Conservation (phyloP, 192 early-diverging fungal species). For the Diversispora eburnea region DNA sequence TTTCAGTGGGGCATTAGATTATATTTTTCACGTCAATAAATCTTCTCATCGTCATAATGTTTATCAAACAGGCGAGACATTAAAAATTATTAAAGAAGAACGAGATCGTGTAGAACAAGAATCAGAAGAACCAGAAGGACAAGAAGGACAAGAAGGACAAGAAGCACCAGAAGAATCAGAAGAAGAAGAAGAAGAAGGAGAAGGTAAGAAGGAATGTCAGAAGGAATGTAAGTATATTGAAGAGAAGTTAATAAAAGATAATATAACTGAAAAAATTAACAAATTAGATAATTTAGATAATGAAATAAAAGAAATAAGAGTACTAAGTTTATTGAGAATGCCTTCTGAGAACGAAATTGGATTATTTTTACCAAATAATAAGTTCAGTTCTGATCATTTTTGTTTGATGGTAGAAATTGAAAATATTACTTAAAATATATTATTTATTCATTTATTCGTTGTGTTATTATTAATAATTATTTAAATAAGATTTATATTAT, state of each 20-base stretch:
- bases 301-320: neutral
- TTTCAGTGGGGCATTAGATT: constrained; percentile 21
- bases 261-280: too few relatives aligned
- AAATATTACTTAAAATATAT: too few relatives aligned
- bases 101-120: too few relatives aligned
- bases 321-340: constrained; percentile 18
- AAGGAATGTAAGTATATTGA: neutral
- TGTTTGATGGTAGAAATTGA: constrained; percentile 22
- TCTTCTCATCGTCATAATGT: too few relatives aligned
- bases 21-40: constrained; percentile 4
- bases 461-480: too few relatives aligned
- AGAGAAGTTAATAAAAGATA: neutral
- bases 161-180: neutral
- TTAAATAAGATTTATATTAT: too few relatives aligned
- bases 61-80: too few relatives aligned
- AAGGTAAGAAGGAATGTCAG: neutral
- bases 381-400: constrained; percentile 26
- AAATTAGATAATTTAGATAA: too few relatives aligned
- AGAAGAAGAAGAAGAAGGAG: neutral
- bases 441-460: too few relatives aligned
- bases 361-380: constrained; percentile 16
- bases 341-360: neutral
- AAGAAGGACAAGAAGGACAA: too few relatives aligned
- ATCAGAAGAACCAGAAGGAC: too few relatives aligned
- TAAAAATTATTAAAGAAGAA: too few relatives aligned